Percentiles rank a stretch among this genome's conserved stretches.
phyloP scores from a whole-genome alignment of 306 rosid species.

The Ziziphus jujuba region DNA sequence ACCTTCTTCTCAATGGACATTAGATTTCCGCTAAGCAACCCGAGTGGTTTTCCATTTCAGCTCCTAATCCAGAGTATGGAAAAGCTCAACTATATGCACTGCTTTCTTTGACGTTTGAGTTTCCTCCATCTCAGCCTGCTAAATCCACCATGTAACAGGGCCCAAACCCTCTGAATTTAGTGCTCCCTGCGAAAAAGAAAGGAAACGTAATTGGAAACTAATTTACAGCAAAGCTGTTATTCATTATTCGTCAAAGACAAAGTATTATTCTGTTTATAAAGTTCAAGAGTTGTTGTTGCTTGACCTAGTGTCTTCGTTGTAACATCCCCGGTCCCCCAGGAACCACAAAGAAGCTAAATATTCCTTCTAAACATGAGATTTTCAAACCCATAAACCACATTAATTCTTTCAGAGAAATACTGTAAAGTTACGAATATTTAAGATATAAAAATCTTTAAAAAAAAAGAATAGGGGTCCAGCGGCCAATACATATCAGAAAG shows the following conservation, averaged over 20 bases:
- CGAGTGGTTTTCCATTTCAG: no score
- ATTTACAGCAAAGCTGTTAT: background rate
- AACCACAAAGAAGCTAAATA: background rate
- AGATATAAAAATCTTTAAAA: no score
- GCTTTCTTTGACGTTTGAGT: no score
- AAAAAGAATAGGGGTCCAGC: no score
- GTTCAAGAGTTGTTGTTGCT: background rate
- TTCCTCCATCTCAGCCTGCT: slow-evolving; percentile 16
- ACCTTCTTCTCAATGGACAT: no score
- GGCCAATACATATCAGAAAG: no score
- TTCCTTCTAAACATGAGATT: background rate
- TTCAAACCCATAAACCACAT: background rate
- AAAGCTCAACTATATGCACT: no score
- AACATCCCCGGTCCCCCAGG: background rate
- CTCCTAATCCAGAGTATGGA: no score
- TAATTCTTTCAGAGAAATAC: no score
- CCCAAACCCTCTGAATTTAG: slow-evolving; percentile 45
- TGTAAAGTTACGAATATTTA: no score
- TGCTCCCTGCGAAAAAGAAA: slow-evolving; percentile 29
- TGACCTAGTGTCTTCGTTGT: no score
- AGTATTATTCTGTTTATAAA: background rate
- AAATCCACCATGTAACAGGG: slow-evolving; percentile 45
- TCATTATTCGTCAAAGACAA: background rate
- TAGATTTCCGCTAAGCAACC: no score
- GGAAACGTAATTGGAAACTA: background rate